Conservation (phyloP, 257 asterid species). For the Linaria vulgaris region DNA sequence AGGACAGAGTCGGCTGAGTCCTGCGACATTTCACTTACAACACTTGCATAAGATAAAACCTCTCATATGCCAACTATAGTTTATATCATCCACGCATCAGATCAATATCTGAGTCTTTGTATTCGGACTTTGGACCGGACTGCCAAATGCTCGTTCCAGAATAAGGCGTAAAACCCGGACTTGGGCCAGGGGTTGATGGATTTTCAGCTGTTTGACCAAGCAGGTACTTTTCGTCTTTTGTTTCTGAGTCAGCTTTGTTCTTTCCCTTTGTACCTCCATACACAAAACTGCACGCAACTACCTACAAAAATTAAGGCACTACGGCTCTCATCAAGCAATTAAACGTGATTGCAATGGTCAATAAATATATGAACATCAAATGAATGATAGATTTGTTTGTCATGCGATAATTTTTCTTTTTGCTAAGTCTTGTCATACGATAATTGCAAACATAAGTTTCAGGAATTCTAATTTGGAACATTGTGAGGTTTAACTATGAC, state of each 20-base stretch:
- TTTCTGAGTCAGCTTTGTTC: slow-evolving; percentile 43
- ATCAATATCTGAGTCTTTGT: slow-evolving; percentile 65
- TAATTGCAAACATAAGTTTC: no score
- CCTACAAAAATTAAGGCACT: slow-evolving; percentile 37
- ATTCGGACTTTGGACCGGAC: slow-evolving; percentile 43
- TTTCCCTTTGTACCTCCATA: slow-evolving; percentile 65
- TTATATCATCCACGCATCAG: slow-evolving; percentile 66
- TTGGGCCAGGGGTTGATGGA: slow-evolving; percentile 38
- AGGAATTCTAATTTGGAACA: no score
- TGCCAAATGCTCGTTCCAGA: slow-evolving; percentile 61
- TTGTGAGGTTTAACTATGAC: no score
- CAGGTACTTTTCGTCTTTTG: slow-evolving; percentile 35
- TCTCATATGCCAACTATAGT: slow-evolving; percentile 35
- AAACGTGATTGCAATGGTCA: not conserved
- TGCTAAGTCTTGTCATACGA: no score
- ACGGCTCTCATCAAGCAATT: not conserved
- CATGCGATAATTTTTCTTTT: no score
- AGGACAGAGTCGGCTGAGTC: slow-evolving; percentile 12
- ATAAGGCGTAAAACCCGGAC: slow-evolving; percentile 42
- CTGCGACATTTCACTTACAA: slow-evolving; percentile 54
- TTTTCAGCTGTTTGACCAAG: slow-evolving; percentile 44
- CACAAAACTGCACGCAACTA: slow-evolving; percentile 87
- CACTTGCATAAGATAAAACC: slow-evolving; percentile 58
- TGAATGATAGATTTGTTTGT: no score
- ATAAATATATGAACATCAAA: no score